Base-by-base conservation (phyloP, 2,329 filamentous ascomycete genomes). In the Hypoxylon sp. region DNA sequence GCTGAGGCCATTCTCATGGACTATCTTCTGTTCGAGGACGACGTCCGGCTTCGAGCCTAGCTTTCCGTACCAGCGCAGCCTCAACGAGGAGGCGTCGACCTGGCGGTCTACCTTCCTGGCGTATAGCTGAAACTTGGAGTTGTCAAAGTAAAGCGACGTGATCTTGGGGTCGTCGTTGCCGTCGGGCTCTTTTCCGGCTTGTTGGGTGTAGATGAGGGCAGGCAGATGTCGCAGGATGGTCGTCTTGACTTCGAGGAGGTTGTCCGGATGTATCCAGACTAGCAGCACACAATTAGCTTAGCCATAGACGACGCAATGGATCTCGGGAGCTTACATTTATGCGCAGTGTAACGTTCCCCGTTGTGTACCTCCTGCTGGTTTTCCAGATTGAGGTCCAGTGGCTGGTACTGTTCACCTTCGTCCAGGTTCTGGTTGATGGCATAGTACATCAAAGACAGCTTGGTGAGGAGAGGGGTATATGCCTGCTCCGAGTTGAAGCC, bases 121-220 rank as follows among this genome's bases (percentile, higher is more conserved):
- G 76, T 98, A 99, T 8, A 98, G 82, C 11, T 89, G 84, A 74
- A 99, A 98, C 64, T 88, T 87, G 35, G 86, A 81, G 72, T 88
- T 96, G 75, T 99, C 95, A 70, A 98, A 97, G 77, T 99, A 99
- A 33, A 99, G 86, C 21, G 94, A 97, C 13, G 93, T 98, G 65
- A 98, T 90, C 47, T 91, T 90, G 4, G 95, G 95, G 69, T 98
- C 94, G 64, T 92, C 85, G 59, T 84, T 86, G 41, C 87, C 86
- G 69, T 97, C 92, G 38, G 90, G 84, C 66, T 95, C 84, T 76
- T 94, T 96, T 26, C 91, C 87, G 1, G 89, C 85, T 67, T 93
- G 89, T 41, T 95, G 88, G 72, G 95, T 97, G 77, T 97, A 99
- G 18, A 99, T 88, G 13, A 99, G 87, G 24, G 96, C 87, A 1